A percentile compares a stretch with the other conserved stretches of the same genome.
phyloP scores from a whole-genome alignment of 768 basidiomycete genomes.

The Collybiopsis luxurians region DNA sequence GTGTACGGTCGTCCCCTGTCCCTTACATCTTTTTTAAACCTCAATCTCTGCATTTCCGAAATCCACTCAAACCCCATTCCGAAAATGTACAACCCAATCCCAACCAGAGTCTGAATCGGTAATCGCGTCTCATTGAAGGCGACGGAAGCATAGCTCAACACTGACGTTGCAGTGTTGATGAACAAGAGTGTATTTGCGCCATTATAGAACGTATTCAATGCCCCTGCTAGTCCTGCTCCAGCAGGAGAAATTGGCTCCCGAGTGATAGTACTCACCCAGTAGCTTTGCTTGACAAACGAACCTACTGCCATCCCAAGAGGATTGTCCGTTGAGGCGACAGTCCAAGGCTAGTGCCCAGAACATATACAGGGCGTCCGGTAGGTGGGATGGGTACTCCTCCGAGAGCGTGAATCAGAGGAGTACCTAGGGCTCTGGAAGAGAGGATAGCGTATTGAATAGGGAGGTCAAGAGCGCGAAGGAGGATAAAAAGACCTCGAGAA shows the following conservation, averaged over 20 bases:
- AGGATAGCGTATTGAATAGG: not conserved
- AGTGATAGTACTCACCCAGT: not conserved
- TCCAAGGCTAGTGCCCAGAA: too few species aligned
- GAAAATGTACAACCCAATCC: slow-evolving; percentile 13
- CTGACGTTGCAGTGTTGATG: slow-evolving; percentile 7
- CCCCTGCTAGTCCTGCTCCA: slow-evolving; percentile 8
- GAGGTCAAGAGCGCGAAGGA: not conserved
- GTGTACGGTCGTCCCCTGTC: slow-evolving; percentile 12
- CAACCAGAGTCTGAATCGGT: slow-evolving; percentile 13
- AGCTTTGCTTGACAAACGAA: not conserved
- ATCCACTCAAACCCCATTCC: slow-evolving; percentile 17
- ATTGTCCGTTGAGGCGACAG: not conserved
- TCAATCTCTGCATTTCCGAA: slow-evolving; percentile 18
- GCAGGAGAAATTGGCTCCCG: not conserved
- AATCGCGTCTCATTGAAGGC: not conserved
- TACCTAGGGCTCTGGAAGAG: not conserved
- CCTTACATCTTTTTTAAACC: slow-evolving; percentile 21
- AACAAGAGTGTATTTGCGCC: slow-evolving; percentile 19
- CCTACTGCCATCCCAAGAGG: not conserved
- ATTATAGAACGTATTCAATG: slow-evolving; percentile 14
- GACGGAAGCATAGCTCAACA: slow-evolving; percentile 7
- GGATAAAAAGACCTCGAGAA: not conserved
- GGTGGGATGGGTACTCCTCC: not conserved
- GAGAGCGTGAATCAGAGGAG: not conserved
- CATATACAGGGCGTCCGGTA: not conserved